Conservation (phyloP, 352 stramenopile genomes). For the Pythium rhizo-oryzae region DNA sequence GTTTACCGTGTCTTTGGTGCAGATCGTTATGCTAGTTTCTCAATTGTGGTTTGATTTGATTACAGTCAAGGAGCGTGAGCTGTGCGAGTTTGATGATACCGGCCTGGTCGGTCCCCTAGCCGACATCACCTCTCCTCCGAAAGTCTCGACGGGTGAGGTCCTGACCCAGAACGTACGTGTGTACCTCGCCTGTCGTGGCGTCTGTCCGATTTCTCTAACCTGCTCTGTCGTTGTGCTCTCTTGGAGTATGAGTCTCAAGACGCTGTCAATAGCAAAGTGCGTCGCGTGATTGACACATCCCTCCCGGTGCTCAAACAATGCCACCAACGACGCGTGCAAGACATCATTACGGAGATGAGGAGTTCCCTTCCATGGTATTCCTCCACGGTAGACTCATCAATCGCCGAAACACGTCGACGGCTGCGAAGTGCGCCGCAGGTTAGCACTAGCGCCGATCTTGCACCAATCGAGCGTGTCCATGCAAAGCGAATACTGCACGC, state of each 20-base stretch:
- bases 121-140: constrained; percentile 4
- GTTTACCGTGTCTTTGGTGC: neutral
- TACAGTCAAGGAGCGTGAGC: constrained; percentile 16
- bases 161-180: constrained; percentile 14
- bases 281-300: constrained; percentile 35
- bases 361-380: constrained; percentile 30
- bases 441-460: constrained; percentile 1
- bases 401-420: neutral
- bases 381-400: neutral
- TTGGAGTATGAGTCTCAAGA: constrained; percentile 31
- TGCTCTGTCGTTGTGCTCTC: neutral
- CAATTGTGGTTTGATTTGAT: too few relatives aligned
- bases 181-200: neutral
- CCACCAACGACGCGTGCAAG: constrained; percentile 41
- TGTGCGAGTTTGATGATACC: constrained; percentile 10
- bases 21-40: neutral
- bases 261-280: constrained; percentile 35
- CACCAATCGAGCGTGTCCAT: constrained; percentile 27
- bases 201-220: neutral
- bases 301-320: constrained; percentile 42
- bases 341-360: constrained; percentile 39
- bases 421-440: neutral
- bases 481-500: constrained; percentile 14
- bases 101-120: neutral
- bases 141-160: constrained; percentile 12